Evolutionary conservation across 2,329 filamentous ascomycete species (phyloP).

Genomic region (Fusarium paranaense): DNA sequence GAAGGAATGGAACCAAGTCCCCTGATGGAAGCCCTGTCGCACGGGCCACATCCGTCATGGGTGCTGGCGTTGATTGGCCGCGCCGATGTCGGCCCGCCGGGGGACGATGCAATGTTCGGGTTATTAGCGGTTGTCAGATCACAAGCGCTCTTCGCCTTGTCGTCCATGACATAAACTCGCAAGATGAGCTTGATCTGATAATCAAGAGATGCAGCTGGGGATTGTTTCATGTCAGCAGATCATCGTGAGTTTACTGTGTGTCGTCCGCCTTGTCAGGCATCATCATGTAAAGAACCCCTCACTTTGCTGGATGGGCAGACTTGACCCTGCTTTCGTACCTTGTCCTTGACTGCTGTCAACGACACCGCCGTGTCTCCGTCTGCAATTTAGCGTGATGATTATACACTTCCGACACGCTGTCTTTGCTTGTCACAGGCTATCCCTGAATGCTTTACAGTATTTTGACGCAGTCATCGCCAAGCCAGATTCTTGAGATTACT

Average conservation of each 20-base stretch:
- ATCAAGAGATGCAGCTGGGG: background rate
- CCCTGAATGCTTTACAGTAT: background rate
- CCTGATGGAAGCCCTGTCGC: background rate
- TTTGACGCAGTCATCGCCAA: background rate
- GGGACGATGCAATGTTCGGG: background rate
- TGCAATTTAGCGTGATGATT: too few species aligned
- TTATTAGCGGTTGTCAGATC: background rate
- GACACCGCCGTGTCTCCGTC: background rate
- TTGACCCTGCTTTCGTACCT: background rate
- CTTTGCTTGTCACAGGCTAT: too few species aligned
- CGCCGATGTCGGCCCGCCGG: background rate
- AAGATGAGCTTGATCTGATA: background rate
- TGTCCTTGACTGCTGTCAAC: background rate
- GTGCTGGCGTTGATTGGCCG: background rate
- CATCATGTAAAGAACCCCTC: background rate
- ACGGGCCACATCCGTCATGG: background rate
- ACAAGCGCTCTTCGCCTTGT: background rate
- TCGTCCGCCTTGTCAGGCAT: background rate
- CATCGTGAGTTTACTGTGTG: background rate
- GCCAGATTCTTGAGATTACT: too few species aligned
- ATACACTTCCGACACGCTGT: too few species aligned
- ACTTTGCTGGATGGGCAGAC: background rate
- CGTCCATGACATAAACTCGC: background rate
- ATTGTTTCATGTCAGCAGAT: background rate
- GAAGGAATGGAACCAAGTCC: background rate